Evolutionary conservation across 345 rosid genomes (phyloP).

Genomic region (Eutrema japonicum): DNA sequence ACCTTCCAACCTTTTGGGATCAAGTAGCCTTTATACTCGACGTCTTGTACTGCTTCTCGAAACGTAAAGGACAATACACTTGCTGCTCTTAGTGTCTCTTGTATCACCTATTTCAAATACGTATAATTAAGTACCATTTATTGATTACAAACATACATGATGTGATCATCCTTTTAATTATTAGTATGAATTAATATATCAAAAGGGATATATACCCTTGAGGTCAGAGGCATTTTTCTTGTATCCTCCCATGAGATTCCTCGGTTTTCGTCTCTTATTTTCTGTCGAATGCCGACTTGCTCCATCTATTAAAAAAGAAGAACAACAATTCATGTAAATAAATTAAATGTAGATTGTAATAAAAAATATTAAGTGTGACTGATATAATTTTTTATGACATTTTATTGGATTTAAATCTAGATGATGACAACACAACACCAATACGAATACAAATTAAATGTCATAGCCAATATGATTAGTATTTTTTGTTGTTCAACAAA

Average conservation of each 20-base stretch:
- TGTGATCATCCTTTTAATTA: background rate
- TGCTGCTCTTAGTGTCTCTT: conserved; percentile 90
- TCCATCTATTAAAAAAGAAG: conserved; percentile 55
- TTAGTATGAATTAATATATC: background rate
- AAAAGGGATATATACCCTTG: conserved; percentile 53
- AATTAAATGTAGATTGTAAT: background rate
- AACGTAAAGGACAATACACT: conserved; percentile 90
- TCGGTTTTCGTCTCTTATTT: conserved; percentile 57
- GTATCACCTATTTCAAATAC: conserved; percentile 67
- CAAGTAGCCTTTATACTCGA: conserved; percentile 73
- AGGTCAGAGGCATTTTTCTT: conserved; percentile 81
- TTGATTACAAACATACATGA: background rate
- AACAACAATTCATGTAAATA: background rate
- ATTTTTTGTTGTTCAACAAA: no score
- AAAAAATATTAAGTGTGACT: background rate
- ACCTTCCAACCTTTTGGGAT: conserved; percentile 98
- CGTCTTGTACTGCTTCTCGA: conserved; percentile 89
- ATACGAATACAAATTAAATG: no score
- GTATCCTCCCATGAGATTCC: conserved; percentile 90
- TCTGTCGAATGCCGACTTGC: conserved; percentile 59
- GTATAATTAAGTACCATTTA: background rate
- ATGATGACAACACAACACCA: no score
- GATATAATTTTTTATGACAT: background rate
- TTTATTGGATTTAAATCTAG: no score
- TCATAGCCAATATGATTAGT: no score